Evolutionary conservation across 345 rosid species (phyloP).

Genomic region (Citrus unshiu): DNA sequence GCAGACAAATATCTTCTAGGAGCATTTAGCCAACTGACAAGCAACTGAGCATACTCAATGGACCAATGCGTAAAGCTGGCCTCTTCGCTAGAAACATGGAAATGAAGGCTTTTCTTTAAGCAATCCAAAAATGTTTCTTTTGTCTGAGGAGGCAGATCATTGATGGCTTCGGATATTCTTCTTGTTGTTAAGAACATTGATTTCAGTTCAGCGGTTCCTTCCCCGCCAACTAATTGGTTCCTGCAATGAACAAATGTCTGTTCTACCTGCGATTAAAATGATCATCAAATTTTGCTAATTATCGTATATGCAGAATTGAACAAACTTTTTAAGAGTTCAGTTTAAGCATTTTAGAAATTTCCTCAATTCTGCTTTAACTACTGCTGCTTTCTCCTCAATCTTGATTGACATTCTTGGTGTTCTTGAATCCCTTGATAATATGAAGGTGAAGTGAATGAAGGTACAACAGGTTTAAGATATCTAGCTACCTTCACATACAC

Average conservation of each 20-base stretch:
- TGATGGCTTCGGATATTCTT: slow-evolving; percentile 6
- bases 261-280: slow-evolving; percentile 44
- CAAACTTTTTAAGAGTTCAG: not conserved
- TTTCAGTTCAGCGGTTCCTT: slow-evolving; percentile 17
- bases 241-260: slow-evolving; percentile 50
- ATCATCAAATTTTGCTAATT: slow-evolving; percentile 6
- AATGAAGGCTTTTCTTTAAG: slow-evolving; percentile 20
- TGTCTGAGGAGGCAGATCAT: slow-evolving; percentile 26
- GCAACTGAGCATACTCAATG: slow-evolving; percentile 19
- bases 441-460: too few species aligned
- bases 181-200: slow-evolving; percentile 16
- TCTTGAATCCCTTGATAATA: too few species aligned
- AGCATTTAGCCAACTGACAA: slow-evolving; percentile 13
- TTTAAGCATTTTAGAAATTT: not conserved
- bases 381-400: too few species aligned
- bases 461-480: too few species aligned
- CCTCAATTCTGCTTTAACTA: too few species aligned
- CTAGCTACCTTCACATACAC: too few species aligned
- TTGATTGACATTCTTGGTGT: too few species aligned
- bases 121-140: slow-evolving; percentile 35
- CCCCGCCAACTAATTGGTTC: slow-evolving; percentile 34
- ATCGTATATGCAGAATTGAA: not conserved
- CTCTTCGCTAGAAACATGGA: slow-evolving; percentile 9
- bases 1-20: slow-evolving; percentile 23
- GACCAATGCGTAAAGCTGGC: slow-evolving; percentile 26